These are phyloP conservation scores for Boletus pseudopeckii DNA, from an alignment of 768 basidiomycete genomes.

Conservation along the genomic window DNA sequence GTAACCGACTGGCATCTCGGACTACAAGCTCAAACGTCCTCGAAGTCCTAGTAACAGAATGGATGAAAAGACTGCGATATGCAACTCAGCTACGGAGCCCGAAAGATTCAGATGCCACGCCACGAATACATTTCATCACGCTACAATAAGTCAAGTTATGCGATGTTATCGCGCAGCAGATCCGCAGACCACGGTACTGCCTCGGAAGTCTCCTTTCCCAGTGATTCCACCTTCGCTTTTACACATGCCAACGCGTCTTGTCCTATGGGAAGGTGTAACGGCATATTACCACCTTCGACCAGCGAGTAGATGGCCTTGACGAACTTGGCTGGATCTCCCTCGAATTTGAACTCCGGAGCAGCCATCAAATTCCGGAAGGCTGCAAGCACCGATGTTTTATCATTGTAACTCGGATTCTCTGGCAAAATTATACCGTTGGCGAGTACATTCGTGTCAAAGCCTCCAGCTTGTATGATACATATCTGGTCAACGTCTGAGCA, in stretches of 20 bases:
- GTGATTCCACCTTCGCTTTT: background rate
- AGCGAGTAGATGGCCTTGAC: slow-evolving; percentile 6
- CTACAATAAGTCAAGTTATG: no score
- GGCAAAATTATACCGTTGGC: background rate
- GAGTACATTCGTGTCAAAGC: slow-evolving; percentile 8
- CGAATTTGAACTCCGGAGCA: background rate
- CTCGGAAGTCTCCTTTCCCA: background rate
- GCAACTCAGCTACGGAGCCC: no score
- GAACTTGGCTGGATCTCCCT: slow-evolving; percentile 14
- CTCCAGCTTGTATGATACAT: slow-evolving; percentile 17
- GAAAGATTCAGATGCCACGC: no score
- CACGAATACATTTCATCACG: no score
- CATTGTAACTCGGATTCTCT: slow-evolving; percentile 6
- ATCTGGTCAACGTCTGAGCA: slow-evolving; percentile 7
- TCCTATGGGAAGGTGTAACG: slow-evolving; percentile 12
- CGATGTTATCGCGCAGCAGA: no score
- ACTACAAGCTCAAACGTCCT: background rate
- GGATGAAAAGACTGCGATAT: no score
- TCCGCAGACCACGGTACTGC: no score
- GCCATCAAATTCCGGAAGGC: background rate
- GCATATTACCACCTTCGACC: slow-evolving; percentile 4
- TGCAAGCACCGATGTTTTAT: background rate
- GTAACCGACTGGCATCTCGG: slow-evolving; percentile 49
- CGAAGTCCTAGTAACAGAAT: background rate
- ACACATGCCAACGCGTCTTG: slow-evolving; percentile 6